A percentile compares a stretch with the other conserved stretches of the same genome.
Evolutionary conservation across 331 rosid species (phyloP).

Genomic region (Dryas integrifolia): DNA sequence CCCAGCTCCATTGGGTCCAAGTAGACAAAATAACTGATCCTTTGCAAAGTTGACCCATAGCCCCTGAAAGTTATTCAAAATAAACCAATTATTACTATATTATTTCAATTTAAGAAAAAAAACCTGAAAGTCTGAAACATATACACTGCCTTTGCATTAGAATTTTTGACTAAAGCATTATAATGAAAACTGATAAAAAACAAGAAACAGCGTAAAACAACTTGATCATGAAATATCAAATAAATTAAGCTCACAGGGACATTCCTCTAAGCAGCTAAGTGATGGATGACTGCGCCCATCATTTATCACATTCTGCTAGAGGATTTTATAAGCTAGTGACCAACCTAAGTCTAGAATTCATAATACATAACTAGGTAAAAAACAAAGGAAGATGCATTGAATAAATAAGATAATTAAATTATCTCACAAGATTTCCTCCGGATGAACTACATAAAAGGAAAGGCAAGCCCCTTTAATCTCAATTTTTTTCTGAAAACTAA

Average conservation of each 20-base stretch:
- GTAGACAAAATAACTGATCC: conserved; percentile 85
- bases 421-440: not conserved
- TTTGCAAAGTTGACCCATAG: conserved; percentile 75
- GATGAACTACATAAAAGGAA: not conserved
- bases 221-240: not conserved
- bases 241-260: not conserved
- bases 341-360: not conserved
- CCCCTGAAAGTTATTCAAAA: conserved; percentile 56
- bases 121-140: not conserved
- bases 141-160: conserved; percentile 1
- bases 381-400: not conserved
- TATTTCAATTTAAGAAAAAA: no score
- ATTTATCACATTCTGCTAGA: not conserved
- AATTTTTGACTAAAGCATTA: not conserved
- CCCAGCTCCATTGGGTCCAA: conserved; percentile 97
- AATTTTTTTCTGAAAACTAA: not conserved
- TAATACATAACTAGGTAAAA: not conserved
- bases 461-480: not conserved
- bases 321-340: not conserved
- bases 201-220: not conserved
- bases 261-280: not conserved
- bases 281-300: not conserved
- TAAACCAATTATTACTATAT: conserved; percentile 4
- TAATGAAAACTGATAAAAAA: not conserved
- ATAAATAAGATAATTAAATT: no score